phyloP scores from a whole-genome alignment of 345 rosid species.

The Populus davidiana region DNA sequence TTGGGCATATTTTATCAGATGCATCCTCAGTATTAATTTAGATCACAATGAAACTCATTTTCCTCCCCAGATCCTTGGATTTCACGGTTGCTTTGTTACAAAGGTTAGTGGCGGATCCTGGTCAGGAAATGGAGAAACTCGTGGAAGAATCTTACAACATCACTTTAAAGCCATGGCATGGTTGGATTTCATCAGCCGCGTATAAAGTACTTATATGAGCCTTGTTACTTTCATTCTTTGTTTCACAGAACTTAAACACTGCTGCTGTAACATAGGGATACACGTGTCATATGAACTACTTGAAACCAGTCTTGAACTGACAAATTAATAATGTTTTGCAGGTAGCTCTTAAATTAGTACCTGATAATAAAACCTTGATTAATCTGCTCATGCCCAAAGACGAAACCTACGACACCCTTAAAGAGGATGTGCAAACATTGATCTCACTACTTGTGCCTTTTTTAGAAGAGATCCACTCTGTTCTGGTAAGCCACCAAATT shows the following conservation, averaged over 20 bases:
- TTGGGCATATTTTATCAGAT: background rate
- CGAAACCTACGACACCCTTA: conserved; percentile 41
- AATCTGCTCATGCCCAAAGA: conserved; percentile 53
- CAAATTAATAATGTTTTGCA: conserved; percentile 20
- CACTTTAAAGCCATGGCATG: conserved; percentile 82
- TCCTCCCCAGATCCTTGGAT: conserved; percentile 58
- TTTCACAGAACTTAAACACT: background rate
- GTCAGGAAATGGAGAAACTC: conserved; percentile 57
- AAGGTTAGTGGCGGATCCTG: conserved; percentile 50
- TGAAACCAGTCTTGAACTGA: background rate
- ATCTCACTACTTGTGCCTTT: conserved; percentile 50
- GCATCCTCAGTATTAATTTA: background rate
- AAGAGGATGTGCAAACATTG: conserved; percentile 58
- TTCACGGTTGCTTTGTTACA: conserved; percentile 55
- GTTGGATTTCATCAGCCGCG: conserved; percentile 96
- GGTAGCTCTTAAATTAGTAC: conserved; percentile 73
- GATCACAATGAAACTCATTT: background rate
- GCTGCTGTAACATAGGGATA: background rate
- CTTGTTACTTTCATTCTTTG: background rate
- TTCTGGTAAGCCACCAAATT: conserved; percentile 49
- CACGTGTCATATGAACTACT: background rate
- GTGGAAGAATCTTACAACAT: conserved; percentile 73
- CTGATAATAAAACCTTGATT: conserved; percentile 60
- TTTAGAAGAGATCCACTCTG: conserved; percentile 56
- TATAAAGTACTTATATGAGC: conserved; percentile 48